Percentiles rank a stretch among this genome's conserved stretches.
Evolutionary conservation across 805 yeast genomes (phyloP).

Genomic region (Barnettozyma salicaria): DNA sequence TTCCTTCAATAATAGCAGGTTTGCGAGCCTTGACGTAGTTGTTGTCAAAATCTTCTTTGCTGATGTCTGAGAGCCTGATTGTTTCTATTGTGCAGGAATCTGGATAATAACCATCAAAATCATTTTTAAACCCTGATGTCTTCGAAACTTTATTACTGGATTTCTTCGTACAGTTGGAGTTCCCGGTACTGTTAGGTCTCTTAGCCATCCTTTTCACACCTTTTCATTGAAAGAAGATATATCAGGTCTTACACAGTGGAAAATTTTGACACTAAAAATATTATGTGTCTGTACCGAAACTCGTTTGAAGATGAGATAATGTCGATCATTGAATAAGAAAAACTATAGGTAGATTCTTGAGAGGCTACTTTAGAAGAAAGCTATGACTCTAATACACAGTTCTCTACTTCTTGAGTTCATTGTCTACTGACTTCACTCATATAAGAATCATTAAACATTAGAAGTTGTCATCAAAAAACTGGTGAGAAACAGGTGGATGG

Average conservation of each 20-base stretch:
- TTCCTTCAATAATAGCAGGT: slow-evolving; percentile 46
- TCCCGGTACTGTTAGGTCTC: neutral
- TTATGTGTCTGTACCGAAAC: too few relatives aligned
- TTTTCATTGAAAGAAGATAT: neutral
- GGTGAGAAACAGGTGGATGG: too few relatives aligned
- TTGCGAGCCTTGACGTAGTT: slow-evolving; percentile 17
- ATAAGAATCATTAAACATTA: neutral
- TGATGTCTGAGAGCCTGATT: slow-evolving; percentile 4
- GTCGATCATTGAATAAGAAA: too few relatives aligned
- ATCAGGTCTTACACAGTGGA: too few relatives aligned
- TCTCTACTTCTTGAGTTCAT: too few relatives aligned
- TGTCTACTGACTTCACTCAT: too few relatives aligned
- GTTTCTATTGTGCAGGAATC: slow-evolving; percentile 1
- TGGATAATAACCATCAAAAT: slow-evolving; percentile 13
- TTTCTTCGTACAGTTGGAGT: neutral
- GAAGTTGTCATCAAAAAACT: neutral
- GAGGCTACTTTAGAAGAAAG: too few relatives aligned
- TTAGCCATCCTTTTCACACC: slow-evolving; percentile 5
- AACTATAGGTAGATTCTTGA: too few relatives aligned
- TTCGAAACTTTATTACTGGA: neutral
- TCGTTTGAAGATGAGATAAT: too few relatives aligned
- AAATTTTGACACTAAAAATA: slow-evolving; percentile 8
- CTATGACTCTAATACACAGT: too few relatives aligned
- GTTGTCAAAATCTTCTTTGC: slow-evolving; percentile 10
- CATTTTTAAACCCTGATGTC: slow-evolving; percentile 9